Base-by-base conservation (phyloP, 345 rosid genomes). In the Eucalyptus marginata region DNA sequence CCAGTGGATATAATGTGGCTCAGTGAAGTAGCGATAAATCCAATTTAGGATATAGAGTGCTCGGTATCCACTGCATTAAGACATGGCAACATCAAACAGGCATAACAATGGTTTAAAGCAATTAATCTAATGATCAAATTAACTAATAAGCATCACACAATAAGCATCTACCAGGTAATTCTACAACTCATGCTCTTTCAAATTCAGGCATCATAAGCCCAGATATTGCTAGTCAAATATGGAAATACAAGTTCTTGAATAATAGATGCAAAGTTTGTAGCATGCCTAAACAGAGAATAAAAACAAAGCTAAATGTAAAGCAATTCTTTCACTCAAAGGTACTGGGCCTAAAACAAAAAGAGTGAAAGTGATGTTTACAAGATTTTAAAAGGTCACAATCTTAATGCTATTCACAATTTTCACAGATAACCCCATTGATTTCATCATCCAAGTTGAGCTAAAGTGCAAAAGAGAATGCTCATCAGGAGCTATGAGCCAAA, bases 11-110 rank as follows among this genome's bases (percentile, higher is more conserved):
- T 89, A 94, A 86, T 93, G 95, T 13, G 93, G 92, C 90, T 95
- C 93, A 4, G 95, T 93, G 91, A 93, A 95, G 93, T 90, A 95
- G 92, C 96, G 93, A 66, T 95, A 95, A 85, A 94, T 89, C 96
- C 97, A 95, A 93, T 95, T 94, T 49, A 95, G 90, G 62, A 95
- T 93, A 90, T 94, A 94, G 51, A 94, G 89, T 49, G 92, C 93
- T 87, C 96, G 91, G 89, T 95, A 95, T 47, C 95, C 95, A 33
- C 97, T 95, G 95, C 83, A 76, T 76, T 11, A 76, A 76, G 83
- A 36, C 83, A 76, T 71, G 8, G 47, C 8, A 76, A 36, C 27
- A 40, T 76, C 83, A 76, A 76, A 40, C 83, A 76, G 13, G 81
- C 46, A 71, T 71, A 36, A 76, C 83, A 36, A 20, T 10, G 47